These are phyloP conservation scores for Musa acuminata DNA, from an alignment of 176 grass and related monocot genomes.

Conservation along the genomic window DNA sequence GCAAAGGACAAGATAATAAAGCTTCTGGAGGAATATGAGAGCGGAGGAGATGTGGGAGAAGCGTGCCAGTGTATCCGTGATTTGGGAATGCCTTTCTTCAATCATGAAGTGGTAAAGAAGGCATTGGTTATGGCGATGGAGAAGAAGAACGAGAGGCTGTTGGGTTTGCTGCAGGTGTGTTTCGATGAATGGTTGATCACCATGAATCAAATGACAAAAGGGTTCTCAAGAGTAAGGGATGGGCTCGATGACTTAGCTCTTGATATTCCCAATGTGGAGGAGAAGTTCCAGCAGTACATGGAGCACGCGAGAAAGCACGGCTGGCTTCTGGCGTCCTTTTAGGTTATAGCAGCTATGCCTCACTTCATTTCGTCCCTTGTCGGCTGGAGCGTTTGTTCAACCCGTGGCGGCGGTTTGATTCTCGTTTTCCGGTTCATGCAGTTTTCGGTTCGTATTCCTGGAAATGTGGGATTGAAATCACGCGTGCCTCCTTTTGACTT, in stretches of 20 bases:
- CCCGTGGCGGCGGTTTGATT: no score
- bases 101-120: slow-evolving; percentile 12
- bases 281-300: slow-evolving; percentile 7
- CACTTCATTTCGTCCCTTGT: background rate
- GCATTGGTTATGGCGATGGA: slow-evolving; percentile 8
- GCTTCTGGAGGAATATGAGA: slow-evolving; percentile 12
- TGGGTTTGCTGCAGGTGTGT: slow-evolving; percentile 8
- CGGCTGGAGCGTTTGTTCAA: background rate
- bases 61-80: slow-evolving; percentile 9
- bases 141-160: slow-evolving; percentile 6
- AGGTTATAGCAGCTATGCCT: background rate
- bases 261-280: slow-evolving; percentile 4
- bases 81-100: slow-evolving; percentile 10
- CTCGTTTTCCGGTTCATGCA: no score
- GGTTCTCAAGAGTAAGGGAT: background rate
- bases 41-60: slow-evolving; percentile 2
- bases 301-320: slow-evolving; percentile 1
- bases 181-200: background rate
- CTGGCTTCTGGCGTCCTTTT: slow-evolving; percentile 9
- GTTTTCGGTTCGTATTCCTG: no score
- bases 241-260: slow-evolving; percentile 9
- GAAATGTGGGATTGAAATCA: no score
- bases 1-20: slow-evolving; percentile 14
- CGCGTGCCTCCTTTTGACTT: no score
- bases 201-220: slow-evolving; percentile 6